Evolutionary conservation across 2,329 filamentous ascomycete genomes (phyloP).

Genomic region (Coniochaeta pulveracea): DNA sequence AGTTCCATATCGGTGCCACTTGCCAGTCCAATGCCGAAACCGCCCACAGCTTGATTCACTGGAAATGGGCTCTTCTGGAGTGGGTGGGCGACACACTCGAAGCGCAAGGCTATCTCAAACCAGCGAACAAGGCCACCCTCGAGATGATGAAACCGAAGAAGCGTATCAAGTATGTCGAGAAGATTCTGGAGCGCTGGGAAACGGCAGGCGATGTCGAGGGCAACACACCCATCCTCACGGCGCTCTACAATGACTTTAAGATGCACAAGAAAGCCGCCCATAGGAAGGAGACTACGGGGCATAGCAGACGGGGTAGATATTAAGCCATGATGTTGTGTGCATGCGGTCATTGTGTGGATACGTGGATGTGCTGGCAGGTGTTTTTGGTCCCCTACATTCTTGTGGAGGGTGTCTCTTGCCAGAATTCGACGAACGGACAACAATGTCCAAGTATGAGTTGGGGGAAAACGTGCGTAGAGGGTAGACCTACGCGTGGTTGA

Average conservation of each 20-base stretch:
- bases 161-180: slow-evolving; percentile 47
- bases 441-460: too few species aligned
- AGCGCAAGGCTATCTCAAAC: slow-evolving; percentile 42
- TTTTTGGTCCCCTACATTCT: too few species aligned
- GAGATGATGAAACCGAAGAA: slow-evolving; percentile 50
- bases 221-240: slow-evolving; percentile 40
- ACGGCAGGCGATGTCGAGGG: slow-evolving; percentile 9
- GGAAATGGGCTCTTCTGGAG: slow-evolving; percentile 63
- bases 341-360: too few species aligned
- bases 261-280: slow-evolving; percentile 46
- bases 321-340: too few species aligned
- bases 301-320: too few species aligned
- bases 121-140: slow-evolving; percentile 47
- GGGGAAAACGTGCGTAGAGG: too few species aligned
- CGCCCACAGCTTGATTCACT: slow-evolving; percentile 63
- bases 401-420: too few species aligned
- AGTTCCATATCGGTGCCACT: slow-evolving; percentile 25
- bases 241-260: slow-evolving; percentile 56
- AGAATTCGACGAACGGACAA: too few species aligned
- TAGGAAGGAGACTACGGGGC: slow-evolving; percentile 26
- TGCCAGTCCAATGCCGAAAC: slow-evolving; percentile 47
- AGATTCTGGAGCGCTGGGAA: slow-evolving; percentile 55
- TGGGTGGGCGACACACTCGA: slow-evolving; percentile 56
- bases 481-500: too few species aligned
- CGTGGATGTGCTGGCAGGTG: too few species aligned